phyloP scores from a whole-genome alignment of 2,329 filamentous ascomycete genomes.

The Gnomoniopsis smithogilvyi region DNA sequence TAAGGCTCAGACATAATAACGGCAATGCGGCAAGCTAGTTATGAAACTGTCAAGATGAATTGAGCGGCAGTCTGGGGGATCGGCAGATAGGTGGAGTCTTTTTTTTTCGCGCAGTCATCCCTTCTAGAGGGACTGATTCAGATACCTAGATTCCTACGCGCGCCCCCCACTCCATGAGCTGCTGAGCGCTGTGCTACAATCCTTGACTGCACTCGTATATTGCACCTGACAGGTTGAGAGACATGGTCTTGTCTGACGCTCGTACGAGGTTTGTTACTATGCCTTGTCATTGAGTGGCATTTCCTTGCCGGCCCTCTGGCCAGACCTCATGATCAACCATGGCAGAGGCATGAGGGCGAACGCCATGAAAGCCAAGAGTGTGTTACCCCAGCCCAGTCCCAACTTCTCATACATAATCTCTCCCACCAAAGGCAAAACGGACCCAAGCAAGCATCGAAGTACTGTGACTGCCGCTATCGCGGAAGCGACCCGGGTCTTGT shows the following conservation, averaged over 20 bases:
- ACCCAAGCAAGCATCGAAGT: background rate
- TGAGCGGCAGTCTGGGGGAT: too few relatives aligned
- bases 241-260: background rate
- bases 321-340: background rate
- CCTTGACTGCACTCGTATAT: background rate
- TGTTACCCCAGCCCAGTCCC: background rate
- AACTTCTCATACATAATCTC: background rate
- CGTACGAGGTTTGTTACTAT: background rate
- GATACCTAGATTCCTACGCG: too few relatives aligned
- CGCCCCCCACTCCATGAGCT: too few relatives aligned
- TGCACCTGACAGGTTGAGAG: background rate
- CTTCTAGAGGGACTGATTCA: too few relatives aligned
- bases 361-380: background rate
- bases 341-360: background rate
- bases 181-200: too few relatives aligned
- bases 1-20: too few relatives aligned
- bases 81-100: too few relatives aligned
- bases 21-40: too few relatives aligned
- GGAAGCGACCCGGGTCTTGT: background rate
- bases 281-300: background rate
- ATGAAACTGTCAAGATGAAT: too few relatives aligned
- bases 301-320: background rate
- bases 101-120: too few relatives aligned
- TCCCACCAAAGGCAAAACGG: background rate
- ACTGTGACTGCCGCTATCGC: background rate